phyloP scores from a whole-genome alignment of 768 basidiomycete genomes.

The Calocybe gangraenosa region DNA sequence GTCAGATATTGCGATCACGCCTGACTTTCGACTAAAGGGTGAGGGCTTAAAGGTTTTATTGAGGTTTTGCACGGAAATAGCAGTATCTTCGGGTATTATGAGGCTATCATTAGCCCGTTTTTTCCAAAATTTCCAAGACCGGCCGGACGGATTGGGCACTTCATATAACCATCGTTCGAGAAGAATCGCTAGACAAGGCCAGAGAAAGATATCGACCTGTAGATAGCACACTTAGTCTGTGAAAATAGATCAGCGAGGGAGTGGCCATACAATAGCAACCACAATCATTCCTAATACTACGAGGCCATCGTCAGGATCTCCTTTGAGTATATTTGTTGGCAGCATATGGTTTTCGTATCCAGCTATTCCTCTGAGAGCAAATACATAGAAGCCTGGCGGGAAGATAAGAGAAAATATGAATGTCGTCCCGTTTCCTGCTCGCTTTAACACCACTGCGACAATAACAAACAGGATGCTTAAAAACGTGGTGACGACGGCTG shows the following conservation, averaged over 20 bases:
- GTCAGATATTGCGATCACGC: slow-evolving; percentile 60
- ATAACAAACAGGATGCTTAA: slow-evolving; percentile 64
- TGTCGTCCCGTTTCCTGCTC: slow-evolving; percentile 39
- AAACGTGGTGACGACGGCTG: slow-evolving; percentile 64
- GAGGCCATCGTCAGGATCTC: slow-evolving; percentile 58
- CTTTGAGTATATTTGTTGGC: slow-evolving; percentile 47
- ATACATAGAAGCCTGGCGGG: slow-evolving; percentile 74
- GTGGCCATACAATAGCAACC: slow-evolving; percentile 53
- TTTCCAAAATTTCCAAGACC: slow-evolving; percentile 33
- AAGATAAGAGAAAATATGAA: slow-evolving; percentile 68
- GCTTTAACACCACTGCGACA: slow-evolving; percentile 51
- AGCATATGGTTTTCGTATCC: slow-evolving; percentile 62
- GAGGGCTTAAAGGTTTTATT: slow-evolving; percentile 55
- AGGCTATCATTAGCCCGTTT: slow-evolving; percentile 10
- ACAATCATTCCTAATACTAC: slow-evolving; percentile 56
- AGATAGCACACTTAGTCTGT: background rate
- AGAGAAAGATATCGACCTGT: slow-evolving; percentile 70
- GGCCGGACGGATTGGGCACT: slow-evolving; percentile 33
- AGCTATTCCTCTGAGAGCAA: slow-evolving; percentile 61
- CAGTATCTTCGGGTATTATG: slow-evolving; percentile 35
- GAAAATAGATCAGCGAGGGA: background rate
- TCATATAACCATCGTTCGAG: slow-evolving; percentile 63
- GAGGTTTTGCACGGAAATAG: slow-evolving; percentile 60
- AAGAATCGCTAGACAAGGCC: slow-evolving; percentile 62
- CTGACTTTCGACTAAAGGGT: slow-evolving; percentile 39